Base-by-base conservation (phyloP, 352 stramenopile genomes). In the Globisporangium echinulatum region DNA sequence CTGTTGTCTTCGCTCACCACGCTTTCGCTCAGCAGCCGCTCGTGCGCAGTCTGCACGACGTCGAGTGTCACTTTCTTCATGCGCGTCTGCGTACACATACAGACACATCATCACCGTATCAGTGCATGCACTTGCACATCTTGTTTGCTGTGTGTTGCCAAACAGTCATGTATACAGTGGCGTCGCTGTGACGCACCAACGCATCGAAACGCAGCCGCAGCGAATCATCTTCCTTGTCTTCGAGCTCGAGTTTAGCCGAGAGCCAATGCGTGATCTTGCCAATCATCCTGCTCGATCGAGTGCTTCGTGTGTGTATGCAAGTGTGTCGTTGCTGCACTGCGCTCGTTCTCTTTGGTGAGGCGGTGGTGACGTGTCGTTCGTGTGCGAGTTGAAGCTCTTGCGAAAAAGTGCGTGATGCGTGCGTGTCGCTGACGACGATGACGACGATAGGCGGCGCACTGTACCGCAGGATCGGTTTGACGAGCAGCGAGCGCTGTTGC, bases 51-150 rank as follows among this genome's bases (percentile, higher is more conserved):
- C 63, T 68, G 72, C 58, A 82, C 52, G 47, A 88, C 71, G 15
- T 77, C 71, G 33, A 88, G 58, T 55, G 79, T 89, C 39, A 77
- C 69, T 66, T 87, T 82, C 70, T 91, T 91, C 66, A 91, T 61
- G 8, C 66, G 77, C 38, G 71, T 74, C 81, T 91, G 50, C 11
- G 25, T 7, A 42, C 8, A 15, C 25, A 47, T 36, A 46, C 37
- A 61, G 38, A 59, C 4, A 49, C 19, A 69, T 49, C 7, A 13
- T 13, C 7, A 44, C 7, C 40, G 11, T 7, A 13, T 44, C 40
- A 44, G 11, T 25, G 25, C 25, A 25, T 25, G 25, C 25, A 25
- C 25, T 25, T 25, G 25, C 25, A 25, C 25, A 25, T 25, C 25
- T 2, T 25, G 25, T 25, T 25, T 25, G 40, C 40, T 7, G 11